phyloP scores from a whole-genome alignment of 2,329 filamentous ascomycete genomes.

The Drechslerella coelobrocha region DNA sequence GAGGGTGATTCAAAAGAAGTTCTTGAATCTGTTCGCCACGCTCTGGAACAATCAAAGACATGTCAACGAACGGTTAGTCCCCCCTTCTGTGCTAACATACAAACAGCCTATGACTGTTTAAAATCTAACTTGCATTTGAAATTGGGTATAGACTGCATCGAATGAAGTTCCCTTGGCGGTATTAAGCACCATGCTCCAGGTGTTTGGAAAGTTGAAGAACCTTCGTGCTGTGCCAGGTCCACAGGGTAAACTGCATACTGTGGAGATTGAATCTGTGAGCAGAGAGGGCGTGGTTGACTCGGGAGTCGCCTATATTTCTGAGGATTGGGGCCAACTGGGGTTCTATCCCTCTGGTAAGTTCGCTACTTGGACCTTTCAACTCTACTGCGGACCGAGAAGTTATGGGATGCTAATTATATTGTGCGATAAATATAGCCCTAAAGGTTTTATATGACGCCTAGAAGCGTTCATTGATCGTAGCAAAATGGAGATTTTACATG shows the following conservation, averaged over 20 bases:
- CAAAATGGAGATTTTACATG: no score
- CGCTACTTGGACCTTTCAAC: no score
- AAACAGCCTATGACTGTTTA: not conserved
- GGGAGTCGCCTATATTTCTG: slow-evolving; percentile 39
- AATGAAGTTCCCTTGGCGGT: slow-evolving; percentile 34
- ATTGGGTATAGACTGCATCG: slow-evolving; percentile 22
- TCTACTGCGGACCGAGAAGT: no score
- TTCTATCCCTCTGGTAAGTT: slow-evolving; percentile 40
- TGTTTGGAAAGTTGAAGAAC: slow-evolving; percentile 68
- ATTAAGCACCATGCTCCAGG: slow-evolving; percentile 72
- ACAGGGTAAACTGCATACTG: slow-evolving; percentile 73
- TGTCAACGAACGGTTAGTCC: slow-evolving; percentile 31
- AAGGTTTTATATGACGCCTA: slow-evolving; percentile 40
- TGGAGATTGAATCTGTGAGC: slow-evolving; percentile 56
- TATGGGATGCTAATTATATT: slow-evolving; percentile 11
- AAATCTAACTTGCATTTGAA: not conserved
- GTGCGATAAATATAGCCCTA: slow-evolving; percentile 29
- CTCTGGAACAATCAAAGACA: slow-evolving; percentile 22
- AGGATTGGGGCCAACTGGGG: slow-evolving; percentile 47
- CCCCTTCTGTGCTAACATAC: slow-evolving; percentile 3
- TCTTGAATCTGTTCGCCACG: slow-evolving; percentile 8
- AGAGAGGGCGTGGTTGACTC: slow-evolving; percentile 24
- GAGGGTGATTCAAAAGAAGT: slow-evolving; percentile 64
- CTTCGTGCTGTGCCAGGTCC: slow-evolving; percentile 69
- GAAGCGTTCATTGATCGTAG: not conserved